Conservation (phyloP, 768 basidiomycete genomes). For the Pisolithus orientalis region DNA sequence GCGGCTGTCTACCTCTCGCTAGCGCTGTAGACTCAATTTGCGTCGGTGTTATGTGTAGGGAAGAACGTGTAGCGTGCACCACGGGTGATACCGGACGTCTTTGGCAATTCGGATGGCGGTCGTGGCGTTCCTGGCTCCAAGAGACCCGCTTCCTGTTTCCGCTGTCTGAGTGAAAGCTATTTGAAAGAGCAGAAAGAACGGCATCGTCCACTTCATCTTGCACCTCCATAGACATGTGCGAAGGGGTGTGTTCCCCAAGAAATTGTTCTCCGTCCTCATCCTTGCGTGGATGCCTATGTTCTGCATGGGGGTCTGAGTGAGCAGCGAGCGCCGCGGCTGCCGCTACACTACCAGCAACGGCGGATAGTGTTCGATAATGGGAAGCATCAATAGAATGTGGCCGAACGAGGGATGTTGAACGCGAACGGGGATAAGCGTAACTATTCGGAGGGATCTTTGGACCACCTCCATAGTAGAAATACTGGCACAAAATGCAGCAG, state of each 20-base stretch:
- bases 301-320: conserved; percentile 45
- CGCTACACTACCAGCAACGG: conserved; percentile 67
- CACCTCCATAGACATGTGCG: conserved; percentile 15
- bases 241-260: conserved; percentile 13
- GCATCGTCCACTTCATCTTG: conserved; percentile 47
- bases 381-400: conserved; percentile 49
- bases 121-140: conserved; percentile 57
- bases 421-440: conserved; percentile 34
- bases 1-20: conserved; percentile 41
- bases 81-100: conserved; percentile 30
- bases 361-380: conserved; percentile 64
- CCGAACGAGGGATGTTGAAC: conserved; percentile 39
- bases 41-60: conserved; percentile 28
- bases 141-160: conserved; percentile 54
- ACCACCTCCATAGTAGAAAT: conserved; percentile 60
- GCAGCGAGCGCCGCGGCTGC: conserved; percentile 65
- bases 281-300: conserved; percentile 22
- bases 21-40: conserved; percentile 16
- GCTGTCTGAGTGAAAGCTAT: conserved; percentile 74
- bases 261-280: conserved; percentile 18
- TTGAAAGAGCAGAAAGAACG: conserved; percentile 51
- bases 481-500: conserved; percentile 68
- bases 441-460: conserved; percentile 29
- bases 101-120: conserved; percentile 30
- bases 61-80: conserved; percentile 20